phyloP scores from a whole-genome alignment of 805 yeast genomes.

The Starmerella geochares region DNA sequence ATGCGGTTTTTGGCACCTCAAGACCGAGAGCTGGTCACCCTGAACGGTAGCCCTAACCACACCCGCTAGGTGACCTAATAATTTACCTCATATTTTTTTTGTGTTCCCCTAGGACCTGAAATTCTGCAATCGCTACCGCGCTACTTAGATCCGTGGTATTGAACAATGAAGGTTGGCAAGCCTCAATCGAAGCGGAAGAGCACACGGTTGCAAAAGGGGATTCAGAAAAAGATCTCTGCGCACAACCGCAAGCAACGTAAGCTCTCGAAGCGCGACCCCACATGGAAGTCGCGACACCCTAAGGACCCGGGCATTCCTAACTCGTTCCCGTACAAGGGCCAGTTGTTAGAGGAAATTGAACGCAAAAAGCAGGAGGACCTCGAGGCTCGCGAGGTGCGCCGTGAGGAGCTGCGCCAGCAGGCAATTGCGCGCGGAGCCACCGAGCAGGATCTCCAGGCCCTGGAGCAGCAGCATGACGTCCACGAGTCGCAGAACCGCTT shows the following conservation, averaged over 20 bases:
- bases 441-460: constrained; percentile 34
- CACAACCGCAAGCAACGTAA: constrained; percentile 79
- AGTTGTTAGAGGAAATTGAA: constrained; percentile 50
- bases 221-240: constrained; percentile 89
- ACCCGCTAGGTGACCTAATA: neutral
- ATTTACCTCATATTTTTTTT: constrained; percentile 13
- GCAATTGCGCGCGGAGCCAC: constrained; percentile 34
- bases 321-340: constrained; percentile 86
- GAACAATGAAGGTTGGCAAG: constrained; percentile 27
- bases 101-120: neutral
- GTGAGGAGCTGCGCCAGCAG: constrained; percentile 31
- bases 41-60: neutral
- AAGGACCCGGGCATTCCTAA: constrained; percentile 95
- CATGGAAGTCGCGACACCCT: constrained; percentile 78
- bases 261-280: constrained; percentile 72
- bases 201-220: constrained; percentile 93
- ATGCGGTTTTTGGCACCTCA: neutral
- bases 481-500: constrained; percentile 45
- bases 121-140: neutral
- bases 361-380: constrained; percentile 40
- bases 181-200: constrained; percentile 55
- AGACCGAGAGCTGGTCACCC: neutral
- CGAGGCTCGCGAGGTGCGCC: constrained; percentile 34
- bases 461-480: constrained; percentile 31
- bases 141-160: too few species aligned